Conservation (phyloP, 768 basidiomycete genomes). For the Fistulinella prunicolor region DNA sequence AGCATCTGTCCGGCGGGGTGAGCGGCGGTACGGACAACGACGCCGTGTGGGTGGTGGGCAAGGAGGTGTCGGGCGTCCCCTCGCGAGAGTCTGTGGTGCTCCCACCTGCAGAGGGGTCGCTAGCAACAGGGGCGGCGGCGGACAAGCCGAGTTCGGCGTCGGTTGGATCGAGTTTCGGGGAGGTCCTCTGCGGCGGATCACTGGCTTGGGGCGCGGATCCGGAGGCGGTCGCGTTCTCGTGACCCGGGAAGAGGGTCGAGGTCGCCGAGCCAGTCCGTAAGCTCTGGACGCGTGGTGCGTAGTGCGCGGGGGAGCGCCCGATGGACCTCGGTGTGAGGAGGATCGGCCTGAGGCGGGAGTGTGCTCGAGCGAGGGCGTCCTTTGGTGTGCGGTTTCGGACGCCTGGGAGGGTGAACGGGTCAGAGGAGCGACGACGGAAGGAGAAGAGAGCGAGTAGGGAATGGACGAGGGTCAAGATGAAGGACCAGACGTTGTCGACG, state of each 20-base stretch:
- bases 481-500: conserved; percentile 22
- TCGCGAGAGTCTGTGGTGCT: background rate
- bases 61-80: conserved; percentile 11
- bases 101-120: no score
- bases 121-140: background rate
- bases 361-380: conserved; percentile 13
- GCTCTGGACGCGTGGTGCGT: conserved; percentile 1
- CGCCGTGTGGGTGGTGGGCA: conserved; percentile 4
- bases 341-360: conserved; percentile 20
- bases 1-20: conserved; percentile 24
- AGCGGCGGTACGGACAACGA: conserved; percentile 18
- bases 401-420: conserved; percentile 10
- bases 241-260: conserved; percentile 10
- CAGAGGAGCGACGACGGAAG: conserved; percentile 5
- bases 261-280: conserved; percentile 9
- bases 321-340: conserved; percentile 16
- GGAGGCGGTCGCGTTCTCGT: background rate
- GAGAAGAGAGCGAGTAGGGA: conserved; percentile 25
- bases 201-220: background rate
- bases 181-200: conserved; percentile 10
- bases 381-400: background rate
- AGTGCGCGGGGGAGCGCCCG: background rate
- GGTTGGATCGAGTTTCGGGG: conserved; percentile 15
- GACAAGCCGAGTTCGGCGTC: conserved; percentile 19
- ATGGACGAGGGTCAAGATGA: conserved; percentile 27